Base-by-base conservation (phyloP, 2,329 filamentous ascomycete genomes). In the Fusarium begoniae region DNA sequence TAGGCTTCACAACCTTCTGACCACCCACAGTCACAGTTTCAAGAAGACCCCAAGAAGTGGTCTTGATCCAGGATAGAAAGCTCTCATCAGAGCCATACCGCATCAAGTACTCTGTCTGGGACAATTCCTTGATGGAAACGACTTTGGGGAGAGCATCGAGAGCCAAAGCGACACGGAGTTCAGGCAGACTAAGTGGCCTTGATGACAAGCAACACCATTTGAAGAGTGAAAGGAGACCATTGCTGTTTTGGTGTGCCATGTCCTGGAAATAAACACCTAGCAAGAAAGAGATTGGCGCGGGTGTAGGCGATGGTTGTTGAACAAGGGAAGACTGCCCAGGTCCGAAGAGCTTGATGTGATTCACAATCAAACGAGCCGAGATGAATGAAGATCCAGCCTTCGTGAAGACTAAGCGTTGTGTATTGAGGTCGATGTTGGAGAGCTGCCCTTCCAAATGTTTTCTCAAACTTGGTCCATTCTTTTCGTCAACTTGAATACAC, bases 1-100 rank as follows among this genome's bases (percentile, higher is more conserved):
- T 63, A 18, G 24, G 26, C 13, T 18, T 54, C n/a, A 65, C 63
- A 9, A 45, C 26, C 17, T 38, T 65, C 20, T 47, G 47, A 9
- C 26, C 40, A 9, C 40, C 26, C 13, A 47, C 8, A 18, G 13
- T 53, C 9, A 63, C 45, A 15, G n/a, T 32, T 24, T 45, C 63
- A 24, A 63, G 15, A 14, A 65, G 32, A 2, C 63, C 63, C 63
- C 63, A 45, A 24, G 58, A 63, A 15, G 40, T 63, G 6, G 40
- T 38, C 40, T 65, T 54, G 6, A 65, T 63, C 63, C 58, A 65
- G 6, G 45, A 54, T n/a, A 54, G 58, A 18, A 65, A 54, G 10
- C n/a, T 65, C 32, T 53, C 62, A 4, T 54, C 58, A 9, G 58
- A 54, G 15, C 22, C 24, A n/a, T 45, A 54, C 54, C 57, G 45